Conservation (phyloP, 768 basidiomycete genomes). For the Psilocybe sp. region DNA sequence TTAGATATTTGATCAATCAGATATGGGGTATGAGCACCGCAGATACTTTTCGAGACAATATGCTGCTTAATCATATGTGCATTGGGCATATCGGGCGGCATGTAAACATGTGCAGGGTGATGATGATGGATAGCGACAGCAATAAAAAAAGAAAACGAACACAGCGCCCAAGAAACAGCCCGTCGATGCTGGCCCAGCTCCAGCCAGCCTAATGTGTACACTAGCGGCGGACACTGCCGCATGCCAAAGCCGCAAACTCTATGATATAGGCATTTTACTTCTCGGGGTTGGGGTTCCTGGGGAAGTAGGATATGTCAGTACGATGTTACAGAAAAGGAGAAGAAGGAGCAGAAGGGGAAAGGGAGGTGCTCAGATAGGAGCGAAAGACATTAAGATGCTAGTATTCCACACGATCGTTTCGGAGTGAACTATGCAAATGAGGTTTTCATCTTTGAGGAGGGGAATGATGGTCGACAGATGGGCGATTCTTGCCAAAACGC, state of each 20-base stretch:
- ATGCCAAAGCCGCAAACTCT: slow-evolving; percentile 13
- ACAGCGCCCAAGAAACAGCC: background rate
- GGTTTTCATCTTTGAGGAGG: slow-evolving; percentile 51
- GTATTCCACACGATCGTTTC: slow-evolving; percentile 83
- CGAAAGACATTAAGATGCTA: slow-evolving; percentile 93
- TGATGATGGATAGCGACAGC: background rate
- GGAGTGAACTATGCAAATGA: slow-evolving; percentile 95
- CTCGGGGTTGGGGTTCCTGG: slow-evolving; percentile 66
- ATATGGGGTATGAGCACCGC: too few relatives aligned
- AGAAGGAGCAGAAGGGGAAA: slow-evolving; percentile 12
- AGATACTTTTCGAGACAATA: too few relatives aligned
- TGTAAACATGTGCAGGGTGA: background rate
- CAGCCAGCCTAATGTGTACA: slow-evolving; percentile 7
- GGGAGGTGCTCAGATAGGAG: slow-evolving; percentile 87
- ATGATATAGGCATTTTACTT: slow-evolving; percentile 32
- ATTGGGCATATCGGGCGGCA: slow-evolving; percentile 3
- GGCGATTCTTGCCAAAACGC: background rate
- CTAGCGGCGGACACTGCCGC: background rate
- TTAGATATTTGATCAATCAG: too few relatives aligned
- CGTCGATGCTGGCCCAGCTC: background rate
- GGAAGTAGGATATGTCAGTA: slow-evolving; percentile 20
- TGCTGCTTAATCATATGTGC: background rate
- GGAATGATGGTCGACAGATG: background rate
- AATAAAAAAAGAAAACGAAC: slow-evolving; percentile 1
- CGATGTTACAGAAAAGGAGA: slow-evolving; percentile 5